These are phyloP conservation scores for Sungouiozyma ichnusensis DNA, from an alignment of 805 yeast species.

Conservation along the genomic window DNA sequence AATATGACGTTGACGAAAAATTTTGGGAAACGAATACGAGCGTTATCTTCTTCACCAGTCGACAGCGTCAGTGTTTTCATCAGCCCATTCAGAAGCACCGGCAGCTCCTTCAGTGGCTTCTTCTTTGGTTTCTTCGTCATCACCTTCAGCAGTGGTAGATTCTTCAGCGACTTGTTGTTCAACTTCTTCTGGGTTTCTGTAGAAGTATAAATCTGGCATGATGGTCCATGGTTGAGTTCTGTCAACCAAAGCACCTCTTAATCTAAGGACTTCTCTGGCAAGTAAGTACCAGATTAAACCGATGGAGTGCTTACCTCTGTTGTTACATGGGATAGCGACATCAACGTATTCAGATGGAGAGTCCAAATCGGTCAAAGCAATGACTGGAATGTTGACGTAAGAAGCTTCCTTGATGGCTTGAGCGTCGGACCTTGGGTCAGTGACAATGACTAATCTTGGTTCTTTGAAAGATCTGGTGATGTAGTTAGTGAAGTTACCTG, in stretches of 20 bases:
- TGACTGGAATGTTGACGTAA: conserved; percentile 99
- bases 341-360: conserved; percentile 98
- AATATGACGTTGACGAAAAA: no score
- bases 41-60: conserved; percentile 26
- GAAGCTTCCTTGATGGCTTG: conserved; percentile 99
- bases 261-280: conserved; percentile 97
- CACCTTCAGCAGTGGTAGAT: conserved; percentile 62
- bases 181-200: conserved; percentile 99
- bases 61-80: conserved; percentile 31
- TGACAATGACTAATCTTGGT: conserved; percentile 97
- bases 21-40: no score
- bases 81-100: conserved; percentile 55
- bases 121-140: conserved; percentile 63
- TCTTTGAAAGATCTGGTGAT: conserved; percentile 99
- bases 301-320: conserved; percentile 99
- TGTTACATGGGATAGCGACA: conserved; percentile 99
- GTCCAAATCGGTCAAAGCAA: conserved; percentile 96
- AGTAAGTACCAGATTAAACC: conserved; percentile 99
- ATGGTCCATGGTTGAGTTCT: conserved; percentile 95
- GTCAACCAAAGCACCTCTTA: conserved; percentile 94
- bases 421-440: conserved; percentile 99
- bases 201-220: conserved; percentile 99
- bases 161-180: conserved; percentile 64
- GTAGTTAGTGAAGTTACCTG: conserved; percentile 99
- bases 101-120: conserved; percentile 63